Conservation (phyloP, 208 protist species). For the Trypanosoma platydactyli region DNA sequence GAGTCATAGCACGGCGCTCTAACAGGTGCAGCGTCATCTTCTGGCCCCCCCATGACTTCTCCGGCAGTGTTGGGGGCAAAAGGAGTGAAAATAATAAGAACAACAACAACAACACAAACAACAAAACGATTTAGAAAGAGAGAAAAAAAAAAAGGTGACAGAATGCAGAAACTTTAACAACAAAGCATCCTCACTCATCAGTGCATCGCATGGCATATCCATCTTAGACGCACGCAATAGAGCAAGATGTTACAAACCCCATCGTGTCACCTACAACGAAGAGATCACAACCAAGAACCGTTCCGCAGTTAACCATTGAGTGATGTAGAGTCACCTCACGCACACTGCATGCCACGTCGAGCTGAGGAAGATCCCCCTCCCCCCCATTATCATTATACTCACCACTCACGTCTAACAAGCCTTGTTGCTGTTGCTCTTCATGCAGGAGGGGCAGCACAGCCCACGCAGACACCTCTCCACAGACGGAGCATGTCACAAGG, state of each 20-base stretch:
- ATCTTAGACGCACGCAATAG: neutral
- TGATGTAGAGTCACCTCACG: conserved; percentile 40
- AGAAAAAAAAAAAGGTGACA: neutral
- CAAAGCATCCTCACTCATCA: neutral
- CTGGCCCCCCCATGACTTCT: neutral
- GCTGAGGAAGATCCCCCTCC: conserved; percentile 46
- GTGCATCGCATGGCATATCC: neutral
- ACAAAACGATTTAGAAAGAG: neutral
- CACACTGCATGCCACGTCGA: conserved; percentile 43
- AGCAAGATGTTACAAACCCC: conserved; percentile 33
- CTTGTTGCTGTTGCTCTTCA: conserved; percentile 12
- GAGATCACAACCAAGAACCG: conserved; percentile 5
- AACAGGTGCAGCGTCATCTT: neutral
- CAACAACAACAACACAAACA: conserved; percentile 15
- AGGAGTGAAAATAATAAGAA: conserved; percentile 15
- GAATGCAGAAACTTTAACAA: neutral
- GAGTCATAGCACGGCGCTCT: conserved; percentile 36
- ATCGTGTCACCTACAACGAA: conserved; percentile 38
- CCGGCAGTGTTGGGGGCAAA: neutral
- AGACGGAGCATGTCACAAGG: conserved; percentile 69
- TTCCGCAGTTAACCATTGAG: conserved; percentile 48
- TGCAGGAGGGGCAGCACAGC: conserved; percentile 33
- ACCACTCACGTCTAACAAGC: no score
- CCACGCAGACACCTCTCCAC: conserved; percentile 78
- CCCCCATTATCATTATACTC: neutral